These are phyloP conservation scores for Leccinum disarticulatum DNA, from an alignment of 768 basidiomycete genomes.

Conservation along the genomic window DNA sequence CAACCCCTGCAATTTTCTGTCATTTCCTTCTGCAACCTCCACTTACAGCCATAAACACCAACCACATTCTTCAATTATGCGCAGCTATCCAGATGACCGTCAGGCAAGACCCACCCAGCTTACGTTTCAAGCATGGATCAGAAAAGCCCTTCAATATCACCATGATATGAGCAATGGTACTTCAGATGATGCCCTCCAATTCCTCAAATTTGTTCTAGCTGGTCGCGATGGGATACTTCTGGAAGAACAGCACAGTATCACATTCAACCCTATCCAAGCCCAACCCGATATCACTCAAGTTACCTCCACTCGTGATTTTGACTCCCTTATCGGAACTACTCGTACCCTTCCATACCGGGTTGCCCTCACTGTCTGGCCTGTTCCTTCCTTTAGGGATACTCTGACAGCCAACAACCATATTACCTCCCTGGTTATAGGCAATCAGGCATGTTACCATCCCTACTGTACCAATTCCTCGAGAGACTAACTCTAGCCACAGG, in stretches of 20 bases:
- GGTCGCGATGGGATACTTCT: neutral
- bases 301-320: neutral
- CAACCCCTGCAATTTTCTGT: no score
- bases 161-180: neutral
- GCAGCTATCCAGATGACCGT: neutral
- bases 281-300: neutral
- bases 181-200: neutral
- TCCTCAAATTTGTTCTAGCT: conserved; percentile 5
- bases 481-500: neutral
- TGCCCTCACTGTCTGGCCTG: neutral
- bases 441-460: neutral
- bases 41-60: neutral
- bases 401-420: neutral
- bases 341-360: neutral
- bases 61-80: neutral
- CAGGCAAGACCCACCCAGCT: neutral
- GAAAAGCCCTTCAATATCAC: neutral
- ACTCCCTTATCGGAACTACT: conserved; percentile 8
- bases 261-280: neutral
- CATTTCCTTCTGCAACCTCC: neutral
- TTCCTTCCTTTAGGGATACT: neutral
- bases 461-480: neutral
- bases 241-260: neutral
- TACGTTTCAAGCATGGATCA: neutral
- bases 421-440: neutral